Base-by-base conservation (phyloP, 495 filamentous ascomycete species). In the Coniosporium apollinis region DNA sequence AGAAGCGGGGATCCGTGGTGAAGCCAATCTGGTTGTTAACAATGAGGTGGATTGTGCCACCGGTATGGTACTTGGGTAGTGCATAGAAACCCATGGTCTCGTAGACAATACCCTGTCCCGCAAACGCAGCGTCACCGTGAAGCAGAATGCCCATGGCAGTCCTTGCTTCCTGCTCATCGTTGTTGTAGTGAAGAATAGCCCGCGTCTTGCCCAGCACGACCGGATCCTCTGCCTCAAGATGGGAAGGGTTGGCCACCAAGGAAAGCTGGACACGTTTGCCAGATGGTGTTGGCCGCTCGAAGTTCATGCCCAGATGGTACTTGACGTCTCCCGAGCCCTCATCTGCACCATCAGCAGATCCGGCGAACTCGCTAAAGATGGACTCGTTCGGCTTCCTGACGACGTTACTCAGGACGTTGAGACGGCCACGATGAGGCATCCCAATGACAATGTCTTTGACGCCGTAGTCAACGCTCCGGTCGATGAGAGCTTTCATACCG, bases 1-100 rank as follows among this genome's bases (percentile, higher is more conserved):
- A 72, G 56, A 87, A 96, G 38, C 89, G 85, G 45, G 89, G 89
- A 56, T 97, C 89, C n/a, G 89, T 97, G 36, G 89, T 97, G 69
- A 97, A 97, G 55, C 89, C 89, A 56, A 97, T 97, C 66, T 97
- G 89, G 70, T 97, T 97, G 74, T 97, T 97, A 46, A 96, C 84
- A 32, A 97, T 74, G 44, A 97, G 65, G 61, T 97, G 89, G 54
- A 97, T 83, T 34, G 89, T 97, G 49, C 89, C 89, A 49, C 89
- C 89, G 34, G 91, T 96, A 16, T 87, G 93, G 66, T 93, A 97
- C 28, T 78, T 79, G 20, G 89, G 89, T 7, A 97, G 73, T 18
- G 82, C 74, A 61, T 93, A 79, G 74, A 97, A 94, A 39, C 89
- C 89, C 67, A 97, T 78, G 41, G 86, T 94, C 64, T 97, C 89